These are phyloP conservation scores for Monosporozyma aerobia DNA, from an alignment of 805 yeast species.

Conservation along the genomic window DNA sequence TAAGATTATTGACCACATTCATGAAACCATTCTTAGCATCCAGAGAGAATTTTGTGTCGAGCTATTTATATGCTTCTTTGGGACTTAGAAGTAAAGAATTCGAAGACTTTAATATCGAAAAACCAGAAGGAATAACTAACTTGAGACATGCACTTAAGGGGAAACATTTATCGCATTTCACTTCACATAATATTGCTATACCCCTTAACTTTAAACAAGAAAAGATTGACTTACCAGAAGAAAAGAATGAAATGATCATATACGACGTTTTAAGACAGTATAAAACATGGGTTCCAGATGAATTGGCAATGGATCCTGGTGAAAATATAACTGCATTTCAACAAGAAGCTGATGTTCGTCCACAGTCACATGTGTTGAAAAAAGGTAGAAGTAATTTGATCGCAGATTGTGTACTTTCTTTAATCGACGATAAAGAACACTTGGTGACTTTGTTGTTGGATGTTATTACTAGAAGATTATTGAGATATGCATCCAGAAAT, in stretches of 20 bases:
- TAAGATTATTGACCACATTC: constrained; percentile 71
- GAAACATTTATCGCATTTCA: neutral
- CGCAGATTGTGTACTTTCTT: neutral
- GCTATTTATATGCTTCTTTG: constrained; percentile 64
- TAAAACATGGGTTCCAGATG: neutral
- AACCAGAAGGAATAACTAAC: constrained; percentile 2
- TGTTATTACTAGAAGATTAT: neutral
- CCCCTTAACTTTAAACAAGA: neutral
- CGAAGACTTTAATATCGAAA: constrained; percentile 4
- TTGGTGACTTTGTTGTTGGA: neutral
- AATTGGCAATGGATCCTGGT: neutral
- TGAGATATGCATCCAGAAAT: neutral
- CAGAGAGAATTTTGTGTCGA: constrained; percentile 54
- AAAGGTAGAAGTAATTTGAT: neutral
- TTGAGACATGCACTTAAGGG: constrained; percentile 37
- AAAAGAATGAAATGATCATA: neutral
- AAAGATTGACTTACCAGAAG: neutral
- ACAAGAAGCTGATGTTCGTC: neutral
- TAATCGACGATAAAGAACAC: neutral
- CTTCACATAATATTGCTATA: neutral
- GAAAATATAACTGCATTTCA: neutral
- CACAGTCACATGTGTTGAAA: neutral
- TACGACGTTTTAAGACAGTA: neutral
- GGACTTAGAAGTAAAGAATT: constrained; percentile 26
- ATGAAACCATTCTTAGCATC: constrained; percentile 63